Evolutionary conservation across 495 filamentous ascomycete genomes (phyloP), one percentile per base, ranked within the genome.

Genomic region (Annulohypoxylon stygium): DNA sequence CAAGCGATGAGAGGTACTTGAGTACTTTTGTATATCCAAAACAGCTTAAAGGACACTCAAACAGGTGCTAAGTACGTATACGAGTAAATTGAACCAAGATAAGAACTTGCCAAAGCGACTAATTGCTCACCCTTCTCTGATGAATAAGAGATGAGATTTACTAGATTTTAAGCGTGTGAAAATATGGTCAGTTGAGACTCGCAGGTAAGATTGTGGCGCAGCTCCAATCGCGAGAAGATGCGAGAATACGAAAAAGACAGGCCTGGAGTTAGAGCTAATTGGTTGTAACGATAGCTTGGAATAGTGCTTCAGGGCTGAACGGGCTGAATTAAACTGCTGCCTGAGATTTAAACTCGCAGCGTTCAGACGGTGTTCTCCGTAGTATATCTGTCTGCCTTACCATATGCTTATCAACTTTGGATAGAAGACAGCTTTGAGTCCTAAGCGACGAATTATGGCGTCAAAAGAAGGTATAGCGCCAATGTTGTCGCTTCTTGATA

Each of bases 171-270:
- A 39, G 11, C 23, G 8, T 51, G 8, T 36, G 43, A 9, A 39
- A 26, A 12, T 34, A 33, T 9, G 34, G 7, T 18, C 12, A 26
- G 25, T 14, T 34, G 26, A 55, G 26, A 55, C 36, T 12, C 3
- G 30, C 5, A 30, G 48, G 43, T 57, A 41, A 57, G 36, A 14
- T 54, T 36, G 72, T 75, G 72, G 72, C 72, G 67, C 57, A 75
- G 72, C 36, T 23, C 23, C 4, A 20, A 1, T 18, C 2, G 39
- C 39, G 39, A 43, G 14, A 4, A 43, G 14, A n/a, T n/a, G 14
- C 39, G 43, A 39, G 60, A 60, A 39, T 34, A 45, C 61, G 65
- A 74, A 57, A 57, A 9, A 2, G 12, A 33, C 26, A 3, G 14
- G 20, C 12, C 14, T 12, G 4, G 20, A 23, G 20, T 12, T 26